These are phyloP conservation scores for Seiridium cupressi DNA, from an alignment of 2,329 filamentous ascomycete genomes.

Conservation along the genomic window DNA sequence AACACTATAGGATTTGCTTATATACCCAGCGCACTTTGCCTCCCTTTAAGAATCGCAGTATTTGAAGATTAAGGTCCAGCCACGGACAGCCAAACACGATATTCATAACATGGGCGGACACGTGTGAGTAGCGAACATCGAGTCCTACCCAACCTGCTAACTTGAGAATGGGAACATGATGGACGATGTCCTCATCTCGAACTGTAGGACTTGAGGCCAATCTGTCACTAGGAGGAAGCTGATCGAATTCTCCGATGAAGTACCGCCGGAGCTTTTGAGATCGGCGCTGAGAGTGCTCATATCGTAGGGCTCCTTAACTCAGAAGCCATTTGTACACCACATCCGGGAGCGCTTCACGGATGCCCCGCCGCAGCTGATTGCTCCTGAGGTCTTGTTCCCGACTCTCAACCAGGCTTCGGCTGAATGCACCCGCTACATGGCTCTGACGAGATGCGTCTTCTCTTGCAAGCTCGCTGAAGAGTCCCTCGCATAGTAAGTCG, in stretches of 20 bases:
- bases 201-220: conserved; percentile 19
- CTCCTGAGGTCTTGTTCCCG: conserved; percentile 22
- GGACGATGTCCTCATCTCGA: conserved; percentile 39
- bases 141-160: not conserved
- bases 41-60: not conserved
- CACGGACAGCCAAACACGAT: not conserved
- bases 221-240: not conserved
- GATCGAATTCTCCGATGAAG: conserved; percentile 12
- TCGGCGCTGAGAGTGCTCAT: conserved; percentile 31
- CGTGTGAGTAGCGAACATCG: conserved; percentile 16
- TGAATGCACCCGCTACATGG: conserved; percentile 24
- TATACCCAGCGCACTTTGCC: not conserved
- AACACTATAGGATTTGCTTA: no score
- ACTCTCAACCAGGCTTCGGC: conserved; percentile 17
- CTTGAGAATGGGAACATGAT: conserved; percentile 33
- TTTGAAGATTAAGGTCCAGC: no score
- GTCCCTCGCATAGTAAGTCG: conserved; percentile 28
- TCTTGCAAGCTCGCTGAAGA: conserved; percentile 30
- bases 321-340: conserved; percentile 31
- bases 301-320: conserved; percentile 26
- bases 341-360: conserved; percentile 26
- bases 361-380: conserved; percentile 16
- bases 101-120: conserved; percentile 20
- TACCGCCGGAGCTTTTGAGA: conserved; percentile 28
- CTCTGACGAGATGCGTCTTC: conserved; percentile 33